Evolutionary conservation across 2,329 filamentous ascomycete genomes (phyloP), one percentile per base, ranked within the genome.

Genomic region (Botryotinia calthae): DNA sequence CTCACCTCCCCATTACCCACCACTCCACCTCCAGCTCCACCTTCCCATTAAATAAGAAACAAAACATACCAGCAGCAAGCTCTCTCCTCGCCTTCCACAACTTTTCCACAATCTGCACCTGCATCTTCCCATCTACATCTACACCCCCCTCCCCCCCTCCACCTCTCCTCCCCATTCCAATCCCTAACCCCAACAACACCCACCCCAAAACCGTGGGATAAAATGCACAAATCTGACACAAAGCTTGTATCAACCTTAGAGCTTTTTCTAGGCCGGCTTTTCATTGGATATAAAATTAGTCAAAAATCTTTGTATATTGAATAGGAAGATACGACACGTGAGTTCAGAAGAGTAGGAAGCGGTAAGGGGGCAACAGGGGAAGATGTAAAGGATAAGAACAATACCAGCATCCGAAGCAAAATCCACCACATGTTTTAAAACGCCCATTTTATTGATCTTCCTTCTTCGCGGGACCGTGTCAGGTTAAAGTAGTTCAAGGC

Each of bases 251-350:
- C 72, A 89, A 82, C 63, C 89, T 87, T 76, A 91, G 83, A 70
- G 85, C 83, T 73, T 89, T 87, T 80, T 91, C 89, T 1, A 91
- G 83, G 7, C 88, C 89, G 77, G 85, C 89, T 89, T 76, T 31
- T 22, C 2, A 20, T 31, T 16, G 8, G 4, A 7, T 1, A 25
- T 14, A 40, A n/a, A 6, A 18, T 31, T n/a, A 46, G 64, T 59
- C 59, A 42, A 12, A 10, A n/a, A 22, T 31, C 34, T 46, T 34
- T 42, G 28, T 37, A n/a, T 37, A 40, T 28, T 18, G 9, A 2
- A 42, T 9, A 58, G 20, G 16, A 61, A 12, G 16, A 34, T 42
- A 37, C 14, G n/a, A 16, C 28, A 51, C 34, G n/a, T 61, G 37
- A 37, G 40, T 59, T 8, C 66, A 16, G 58, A 42, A 70, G n/a